Conservation (phyloP, 345 rosid species). For the Clarkia xantiana region DNA sequence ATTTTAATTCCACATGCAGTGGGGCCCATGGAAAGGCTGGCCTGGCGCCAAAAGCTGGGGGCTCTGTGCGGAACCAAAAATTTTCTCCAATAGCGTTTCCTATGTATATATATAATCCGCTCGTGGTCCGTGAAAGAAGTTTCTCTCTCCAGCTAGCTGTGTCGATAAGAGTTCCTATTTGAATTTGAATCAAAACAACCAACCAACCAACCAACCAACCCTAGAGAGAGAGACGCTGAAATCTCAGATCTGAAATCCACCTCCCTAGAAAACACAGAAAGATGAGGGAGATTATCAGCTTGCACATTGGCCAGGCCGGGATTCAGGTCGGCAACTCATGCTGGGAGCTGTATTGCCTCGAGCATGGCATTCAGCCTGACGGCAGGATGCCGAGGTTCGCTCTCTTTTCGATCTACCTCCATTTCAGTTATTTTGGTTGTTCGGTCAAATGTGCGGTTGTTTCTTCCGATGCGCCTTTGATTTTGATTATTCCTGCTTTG, state of each 20-base stretch:
- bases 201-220: too few relatives aligned
- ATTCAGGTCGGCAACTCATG: slow-evolving; percentile 51
- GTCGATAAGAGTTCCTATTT: too few relatives aligned
- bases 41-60: background rate
- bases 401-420: background rate
- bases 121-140: background rate
- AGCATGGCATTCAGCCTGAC: slow-evolving; percentile 50
- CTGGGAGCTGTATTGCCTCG: slow-evolving; percentile 51
- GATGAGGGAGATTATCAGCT: slow-evolving; percentile 51
- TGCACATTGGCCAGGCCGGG: slow-evolving; percentile 56
- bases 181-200: too few relatives aligned
- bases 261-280: background rate
- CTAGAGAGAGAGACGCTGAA: too few relatives aligned
- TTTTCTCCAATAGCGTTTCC: background rate
- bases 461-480: background rate
- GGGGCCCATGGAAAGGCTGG: slow-evolving; percentile 7
- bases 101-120: background rate
- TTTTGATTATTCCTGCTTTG: background rate
- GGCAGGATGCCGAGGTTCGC: slow-evolving; percentile 49
- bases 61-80: background rate
- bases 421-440: background rate
- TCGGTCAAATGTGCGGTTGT: background rate
- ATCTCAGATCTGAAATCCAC: too few relatives aligned
- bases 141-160: too few relatives aligned
- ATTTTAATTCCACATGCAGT: background rate